A percentile compares a stretch with the other conserved stretches of the same genome.
Conservation (phyloP, 2,329 filamentous ascomycete species). For the Coniochaeta ligniaria region DNA sequence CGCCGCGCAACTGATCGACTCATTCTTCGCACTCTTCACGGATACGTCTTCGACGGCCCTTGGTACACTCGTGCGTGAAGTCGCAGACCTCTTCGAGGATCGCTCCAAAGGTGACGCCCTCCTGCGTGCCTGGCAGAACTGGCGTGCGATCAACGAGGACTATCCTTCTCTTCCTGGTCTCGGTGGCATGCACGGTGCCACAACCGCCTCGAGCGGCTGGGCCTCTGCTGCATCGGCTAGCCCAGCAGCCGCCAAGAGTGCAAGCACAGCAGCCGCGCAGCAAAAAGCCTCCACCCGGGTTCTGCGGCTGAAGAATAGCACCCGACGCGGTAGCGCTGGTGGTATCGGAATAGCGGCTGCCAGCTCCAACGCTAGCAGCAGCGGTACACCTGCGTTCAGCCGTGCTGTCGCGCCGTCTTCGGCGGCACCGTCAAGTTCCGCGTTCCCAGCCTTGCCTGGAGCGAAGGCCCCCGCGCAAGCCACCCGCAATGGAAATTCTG, state of each 20-base stretch:
- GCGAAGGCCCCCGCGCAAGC: constrained; percentile 3
- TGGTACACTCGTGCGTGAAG: constrained; percentile 82
- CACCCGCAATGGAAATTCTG: neutral
- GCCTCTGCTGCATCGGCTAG: constrained; percentile 51
- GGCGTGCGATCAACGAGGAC: constrained; percentile 92
- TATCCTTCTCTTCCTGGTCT: constrained; percentile 82
- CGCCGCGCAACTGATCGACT: constrained; percentile 73
- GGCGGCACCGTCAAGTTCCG: constrained; percentile 20
- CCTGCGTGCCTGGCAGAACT: constrained; percentile 85
- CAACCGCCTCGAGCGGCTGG: constrained; percentile 51
- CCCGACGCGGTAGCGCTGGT: constrained; percentile 29
- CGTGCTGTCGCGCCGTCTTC: constrained; percentile 8
- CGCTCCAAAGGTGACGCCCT: constrained; percentile 64
- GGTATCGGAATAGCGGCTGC: constrained; percentile 10
- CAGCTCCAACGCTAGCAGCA: constrained; percentile 11
- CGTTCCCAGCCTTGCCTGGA: constrained; percentile 37
- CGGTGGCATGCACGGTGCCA: constrained; percentile 57
- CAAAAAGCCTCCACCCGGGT: constrained; percentile 47
- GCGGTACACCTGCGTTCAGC: constrained; percentile 15
- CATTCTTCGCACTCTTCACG: constrained; percentile 76
- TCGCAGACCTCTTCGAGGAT: constrained; percentile 89
- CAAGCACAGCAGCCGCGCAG: constrained; percentile 27
- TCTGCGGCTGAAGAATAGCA: constrained; percentile 53
- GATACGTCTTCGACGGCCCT: constrained; percentile 74
- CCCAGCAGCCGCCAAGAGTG: constrained; percentile 45